Percentiles rank a stretch among this genome's conserved stretches.
Conservation (phyloP, 805 yeast species). For the Zygotorulaspora florentina region DNA sequence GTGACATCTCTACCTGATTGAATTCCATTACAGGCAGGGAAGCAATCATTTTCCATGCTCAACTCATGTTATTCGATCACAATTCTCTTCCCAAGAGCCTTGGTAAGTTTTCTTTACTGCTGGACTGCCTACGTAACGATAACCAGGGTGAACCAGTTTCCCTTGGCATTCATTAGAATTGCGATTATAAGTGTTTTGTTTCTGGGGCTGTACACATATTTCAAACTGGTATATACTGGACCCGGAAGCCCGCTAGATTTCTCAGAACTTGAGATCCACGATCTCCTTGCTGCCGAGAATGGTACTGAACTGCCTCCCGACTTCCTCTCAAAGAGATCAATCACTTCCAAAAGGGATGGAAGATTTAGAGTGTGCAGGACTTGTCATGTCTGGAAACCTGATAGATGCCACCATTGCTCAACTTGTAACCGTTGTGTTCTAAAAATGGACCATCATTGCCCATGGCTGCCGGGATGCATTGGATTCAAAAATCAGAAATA, state of each 20-base stretch:
- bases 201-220: conserved; percentile 45
- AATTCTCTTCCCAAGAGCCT: conserved; percentile 25
- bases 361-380: conserved; percentile 65
- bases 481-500: conserved; percentile 78
- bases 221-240: conserved; percentile 47
- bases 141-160: conserved; percentile 13
- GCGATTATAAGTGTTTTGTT: conserved; percentile 6
- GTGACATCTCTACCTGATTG: too few relatives aligned
- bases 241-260: conserved; percentile 66
- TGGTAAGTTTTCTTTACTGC: conserved; percentile 21
- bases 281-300: conserved; percentile 27
- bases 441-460: conserved; percentile 92
- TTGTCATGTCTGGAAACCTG: conserved; percentile 77
- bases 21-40: too few relatives aligned
- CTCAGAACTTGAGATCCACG: conserved; percentile 38
- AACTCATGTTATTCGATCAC: neutral
- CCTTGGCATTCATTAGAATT: conserved; percentile 6
- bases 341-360: conserved; percentile 53
- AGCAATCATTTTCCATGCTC: neutral
- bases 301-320: conserved; percentile 41
- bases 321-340: conserved; percentile 38
- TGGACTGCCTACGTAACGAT: conserved; percentile 25
- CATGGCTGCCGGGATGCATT: conserved; percentile 89
- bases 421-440: conserved; percentile 64
- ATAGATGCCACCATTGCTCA: conserved; percentile 81